phyloP scores from a whole-genome alignment of 768 basidiomycete species.

The Leccinum ochraceum region DNA sequence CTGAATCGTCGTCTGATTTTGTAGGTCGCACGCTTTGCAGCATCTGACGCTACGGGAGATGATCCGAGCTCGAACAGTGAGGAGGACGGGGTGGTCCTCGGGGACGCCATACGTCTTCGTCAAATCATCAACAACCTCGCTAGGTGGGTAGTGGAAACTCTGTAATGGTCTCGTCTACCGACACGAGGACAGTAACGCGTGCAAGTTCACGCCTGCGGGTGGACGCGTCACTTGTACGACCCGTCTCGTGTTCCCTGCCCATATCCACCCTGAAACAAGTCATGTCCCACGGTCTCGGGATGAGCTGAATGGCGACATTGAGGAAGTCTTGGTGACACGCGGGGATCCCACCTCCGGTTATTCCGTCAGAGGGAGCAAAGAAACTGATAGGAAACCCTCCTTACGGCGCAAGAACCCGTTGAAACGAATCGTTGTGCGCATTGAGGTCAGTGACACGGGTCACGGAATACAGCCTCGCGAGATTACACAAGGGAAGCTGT shows the following conservation, averaged over 20 bases:
- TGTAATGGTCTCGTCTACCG: neutral
- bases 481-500: conserved; percentile 68
- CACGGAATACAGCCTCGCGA: conserved; percentile 64
- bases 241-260: conserved; percentile 46
- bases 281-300: conserved; percentile 1
- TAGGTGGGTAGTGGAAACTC: conserved; percentile 41
- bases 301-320: conserved; percentile 19
- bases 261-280: conserved; percentile 17
- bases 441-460: conserved; percentile 81
- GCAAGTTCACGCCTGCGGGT: conserved; percentile 75
- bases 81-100: conserved; percentile 71
- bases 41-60: conserved; percentile 62
- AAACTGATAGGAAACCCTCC: neutral
- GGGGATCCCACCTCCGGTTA: conserved; percentile 28
- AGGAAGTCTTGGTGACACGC: conserved; percentile 30
- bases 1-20: neutral
- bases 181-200: conserved; percentile 56
- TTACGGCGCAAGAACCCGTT: conserved; percentile 25
- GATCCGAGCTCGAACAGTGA: conserved; percentile 27
- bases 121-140: conserved; percentile 86
- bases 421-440: conserved; percentile 77
- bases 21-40: conserved; percentile 59
- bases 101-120: conserved; percentile 79
- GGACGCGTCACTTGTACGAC: conserved; percentile 71
- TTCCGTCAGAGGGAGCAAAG: neutral